Percentiles rank a stretch among this genome's conserved stretches.
Conservation (phyloP, 805 yeast species). For the Henningerozyma blattae region DNA sequence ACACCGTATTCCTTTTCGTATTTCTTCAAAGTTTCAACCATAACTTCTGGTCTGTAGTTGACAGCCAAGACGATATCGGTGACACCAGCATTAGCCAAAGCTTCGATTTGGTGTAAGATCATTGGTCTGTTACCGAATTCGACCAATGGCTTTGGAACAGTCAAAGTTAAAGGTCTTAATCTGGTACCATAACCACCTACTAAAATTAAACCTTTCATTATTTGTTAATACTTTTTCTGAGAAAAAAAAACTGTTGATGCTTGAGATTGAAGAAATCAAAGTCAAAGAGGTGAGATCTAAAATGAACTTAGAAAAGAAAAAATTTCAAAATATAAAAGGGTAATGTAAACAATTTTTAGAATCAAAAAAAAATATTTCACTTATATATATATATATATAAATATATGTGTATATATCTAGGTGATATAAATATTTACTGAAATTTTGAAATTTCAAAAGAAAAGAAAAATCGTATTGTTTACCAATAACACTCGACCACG, state of each 20-base stretch:
- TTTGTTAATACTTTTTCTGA: slow-evolving; percentile 5
- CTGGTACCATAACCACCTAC: slow-evolving; percentile 99
- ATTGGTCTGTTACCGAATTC: slow-evolving; percentile 99
- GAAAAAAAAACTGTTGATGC: neutral
- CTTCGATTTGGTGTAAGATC: slow-evolving; percentile 98
- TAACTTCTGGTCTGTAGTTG: slow-evolving; percentile 98
- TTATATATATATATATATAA: neutral
- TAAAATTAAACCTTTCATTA: slow-evolving; percentile 91
- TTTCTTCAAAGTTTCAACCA: slow-evolving; percentile 89
- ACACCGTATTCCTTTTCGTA: slow-evolving; percentile 95
- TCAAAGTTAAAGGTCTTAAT: slow-evolving; percentile 94
- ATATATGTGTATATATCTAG: neutral
- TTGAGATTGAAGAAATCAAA: neutral
- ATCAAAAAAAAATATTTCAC: neutral
- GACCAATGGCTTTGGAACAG: slow-evolving; percentile 92
- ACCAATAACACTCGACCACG: no score
- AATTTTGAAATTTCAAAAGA: no score
- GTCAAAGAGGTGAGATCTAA: neutral
- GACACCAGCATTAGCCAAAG: slow-evolving; percentile 95
- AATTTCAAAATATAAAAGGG: neutral
- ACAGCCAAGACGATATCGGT: slow-evolving; percentile 97
- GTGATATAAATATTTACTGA: neutral
- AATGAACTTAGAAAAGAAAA: neutral
- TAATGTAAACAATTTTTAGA: neutral
- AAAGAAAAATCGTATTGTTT: neutral